Evolutionary conservation across 2,329 filamentous ascomycete genomes (phyloP).

Genomic region (Colletotrichum abscissum): DNA sequence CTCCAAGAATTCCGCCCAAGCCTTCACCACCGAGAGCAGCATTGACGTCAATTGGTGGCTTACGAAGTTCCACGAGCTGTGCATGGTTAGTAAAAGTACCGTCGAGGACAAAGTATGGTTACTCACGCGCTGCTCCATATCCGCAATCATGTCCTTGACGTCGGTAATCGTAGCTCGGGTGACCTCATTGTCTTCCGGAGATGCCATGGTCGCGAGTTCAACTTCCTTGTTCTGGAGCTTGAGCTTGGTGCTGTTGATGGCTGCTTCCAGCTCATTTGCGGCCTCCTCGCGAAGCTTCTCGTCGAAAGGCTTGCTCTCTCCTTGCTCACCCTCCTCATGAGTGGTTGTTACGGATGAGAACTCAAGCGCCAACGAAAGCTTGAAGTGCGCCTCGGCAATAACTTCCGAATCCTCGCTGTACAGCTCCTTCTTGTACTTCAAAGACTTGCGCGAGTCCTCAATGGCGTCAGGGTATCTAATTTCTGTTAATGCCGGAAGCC

Average conservation of each 20-base stretch:
- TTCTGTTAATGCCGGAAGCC: constrained; percentile 5
- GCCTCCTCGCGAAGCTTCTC: constrained; percentile 78
- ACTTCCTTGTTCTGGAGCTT: constrained; percentile 79
- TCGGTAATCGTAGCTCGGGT: constrained; percentile 73
- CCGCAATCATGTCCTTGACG: constrained; percentile 80
- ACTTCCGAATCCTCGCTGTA: constrained; percentile 85
- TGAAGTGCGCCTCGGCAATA: constrained; percentile 95
- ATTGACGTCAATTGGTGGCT: constrained; percentile 69
- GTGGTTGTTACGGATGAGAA: constrained; percentile 83
- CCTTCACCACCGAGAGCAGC: constrained; percentile 64
- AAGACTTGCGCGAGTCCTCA: constrained; percentile 80
- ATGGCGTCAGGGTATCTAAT: constrained; percentile 84
- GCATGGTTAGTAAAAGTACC: neutral
- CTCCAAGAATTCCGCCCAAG: constrained; percentile 71
- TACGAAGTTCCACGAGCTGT: constrained; percentile 76
- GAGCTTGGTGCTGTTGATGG: constrained; percentile 77
- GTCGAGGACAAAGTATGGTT: neutral
- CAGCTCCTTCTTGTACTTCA: constrained; percentile 82
- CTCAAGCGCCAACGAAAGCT: constrained; percentile 93
- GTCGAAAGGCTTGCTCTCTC: constrained; percentile 67
- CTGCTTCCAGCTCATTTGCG: constrained; percentile 76
- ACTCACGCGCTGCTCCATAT: constrained; percentile 80
- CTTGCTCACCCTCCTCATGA: constrained; percentile 60
- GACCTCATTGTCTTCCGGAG: constrained; percentile 74
- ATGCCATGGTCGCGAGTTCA: constrained; percentile 70